Conservation (phyloP, 2,329 filamentous ascomycete species). For the Fusarium sp. region DNA sequence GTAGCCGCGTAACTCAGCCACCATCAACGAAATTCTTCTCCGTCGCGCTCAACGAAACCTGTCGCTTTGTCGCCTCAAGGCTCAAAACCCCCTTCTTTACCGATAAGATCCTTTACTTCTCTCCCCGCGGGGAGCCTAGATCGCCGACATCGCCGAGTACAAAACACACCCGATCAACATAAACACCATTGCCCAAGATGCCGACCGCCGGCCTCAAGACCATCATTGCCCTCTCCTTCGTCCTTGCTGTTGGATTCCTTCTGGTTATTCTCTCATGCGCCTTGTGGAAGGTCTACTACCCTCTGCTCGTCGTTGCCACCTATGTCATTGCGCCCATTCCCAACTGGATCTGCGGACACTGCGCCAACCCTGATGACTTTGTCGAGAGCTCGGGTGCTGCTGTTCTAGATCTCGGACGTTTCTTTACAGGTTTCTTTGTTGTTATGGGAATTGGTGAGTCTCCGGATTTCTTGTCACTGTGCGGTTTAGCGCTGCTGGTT, state of each 20-base stretch:
- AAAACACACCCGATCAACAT: not conserved
- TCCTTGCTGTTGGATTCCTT: conserved; percentile 98
- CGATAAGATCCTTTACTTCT: not conserved
- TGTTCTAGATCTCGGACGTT: conserved; percentile 91
- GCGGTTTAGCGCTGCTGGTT: not conserved
- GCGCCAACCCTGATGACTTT: conserved; percentile 94
- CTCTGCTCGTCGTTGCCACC: conserved; percentile 93
- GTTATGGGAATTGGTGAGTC: conserved; percentile 95
- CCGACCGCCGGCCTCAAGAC: conserved; percentile 94
- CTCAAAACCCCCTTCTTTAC: not conserved
- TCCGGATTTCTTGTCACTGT: not conserved
- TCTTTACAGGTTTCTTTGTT: conserved; percentile 94
- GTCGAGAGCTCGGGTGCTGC: conserved; percentile 86
- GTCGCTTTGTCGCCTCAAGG: not conserved
- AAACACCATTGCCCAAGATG: conserved; percentile 59
- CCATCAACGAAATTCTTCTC: conserved; percentile 21
- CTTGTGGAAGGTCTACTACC: conserved; percentile 93
- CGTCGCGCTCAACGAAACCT: not conserved
- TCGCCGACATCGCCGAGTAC: conserved; percentile 26
- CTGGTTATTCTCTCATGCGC: conserved; percentile 98
- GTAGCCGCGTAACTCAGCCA: conserved; percentile 40
- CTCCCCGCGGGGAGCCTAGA: conserved; percentile 23
- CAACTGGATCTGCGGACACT: conserved; percentile 94
- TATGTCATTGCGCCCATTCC: conserved; percentile 94
- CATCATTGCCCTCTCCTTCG: conserved; percentile 98